Conservation (phyloP, 192 early-diverging fungal genomes). For the Coemansia sp. region DNA sequence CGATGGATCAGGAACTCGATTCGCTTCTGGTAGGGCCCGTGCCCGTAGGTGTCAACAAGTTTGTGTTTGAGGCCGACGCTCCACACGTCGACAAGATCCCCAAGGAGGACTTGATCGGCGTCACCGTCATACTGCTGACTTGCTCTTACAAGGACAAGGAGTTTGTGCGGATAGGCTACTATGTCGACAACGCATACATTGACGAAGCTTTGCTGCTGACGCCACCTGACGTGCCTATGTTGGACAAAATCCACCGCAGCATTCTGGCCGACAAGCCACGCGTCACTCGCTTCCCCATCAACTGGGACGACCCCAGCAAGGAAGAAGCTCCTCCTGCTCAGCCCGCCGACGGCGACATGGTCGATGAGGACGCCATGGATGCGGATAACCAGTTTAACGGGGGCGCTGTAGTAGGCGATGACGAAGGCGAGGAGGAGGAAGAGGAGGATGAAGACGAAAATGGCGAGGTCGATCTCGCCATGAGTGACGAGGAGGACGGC, state of each 20-base stretch:
- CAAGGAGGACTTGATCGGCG: conserved; percentile 78
- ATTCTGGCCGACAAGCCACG: conserved; percentile 94
- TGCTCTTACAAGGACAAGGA: conserved; percentile 89
- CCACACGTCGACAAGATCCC: conserved; percentile 79
- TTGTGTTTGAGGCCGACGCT: conserved; percentile 78
- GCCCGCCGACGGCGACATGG: conserved; percentile 16
- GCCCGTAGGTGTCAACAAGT: conserved; percentile 92
- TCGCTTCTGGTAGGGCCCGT: conserved; percentile 95
- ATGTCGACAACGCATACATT: conserved; percentile 94
- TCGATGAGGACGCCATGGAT: conserved; percentile 32
- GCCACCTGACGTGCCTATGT: conserved; percentile 69
- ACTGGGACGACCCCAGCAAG: conserved; percentile 60
- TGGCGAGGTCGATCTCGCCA: conserved; percentile 31
- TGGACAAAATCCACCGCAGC: conserved; percentile 79
- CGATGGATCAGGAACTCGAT: conserved; percentile 90
- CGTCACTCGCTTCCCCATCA: conserved; percentile 85
- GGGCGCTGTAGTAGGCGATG: conserved; percentile 18
- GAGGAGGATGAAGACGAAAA: conserved; percentile 19
- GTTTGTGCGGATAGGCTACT: conserved; percentile 98
- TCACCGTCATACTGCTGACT: conserved; percentile 88
- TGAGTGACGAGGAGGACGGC: conserved; percentile 17
- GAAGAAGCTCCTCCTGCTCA: conserved; percentile 39
- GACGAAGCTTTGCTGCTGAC: conserved; percentile 79
- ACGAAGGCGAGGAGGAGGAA: conserved; percentile 27
- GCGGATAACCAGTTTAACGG: conserved; percentile 14